Evolutionary conservation across 495 filamentous ascomycete genomes (phyloP), one percentile per base, ranked within the genome.

Genomic region (Hyaloscypha finlandica): DNA sequence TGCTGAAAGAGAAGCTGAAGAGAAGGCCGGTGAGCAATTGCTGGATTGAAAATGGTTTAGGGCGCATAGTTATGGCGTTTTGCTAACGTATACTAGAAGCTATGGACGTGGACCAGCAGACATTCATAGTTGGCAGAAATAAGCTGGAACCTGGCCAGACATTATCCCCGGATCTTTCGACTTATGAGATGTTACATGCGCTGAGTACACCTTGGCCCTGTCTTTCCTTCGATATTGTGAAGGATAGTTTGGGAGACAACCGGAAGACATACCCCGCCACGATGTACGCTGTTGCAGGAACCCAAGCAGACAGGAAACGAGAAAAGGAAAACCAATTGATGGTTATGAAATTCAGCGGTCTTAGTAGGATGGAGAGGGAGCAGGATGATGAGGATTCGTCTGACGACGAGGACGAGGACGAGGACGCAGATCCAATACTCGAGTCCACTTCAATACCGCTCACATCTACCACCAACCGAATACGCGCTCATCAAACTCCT

Each of bases 121-220:
- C 92, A 39, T 97, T 97, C 79, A 97, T 99, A 73, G 92, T 94
- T 64, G 93, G 94, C 55, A 85, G 95, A 68, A 88, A 92, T 72
- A 91, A 92, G 77, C 85, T 97, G 63, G 89, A 88, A 61, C 88
- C 92, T 39, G 94, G 92, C 67, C 92, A 99, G 81, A 95, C 92
- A 9, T 84, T 99, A 32, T 85, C 92, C 12, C 94, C 95, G 16
- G 95, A 99, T 77, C 81, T 89, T 45, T 92, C 90, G 8, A 93
- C 95, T 2, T 99, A 99, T 79, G 88, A 97, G 72, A 95, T 99
- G 93, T 88, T 98, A 37, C 95, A 99, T 81, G 90, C 88, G 54
- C 83, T 98, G 54, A 94, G 89, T 76, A 89, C 93, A 19, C 90
- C 92, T 0, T 99, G 95, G 95, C 95, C 95, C 6, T 99, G 95